These are phyloP conservation scores for Pseudogymnoascus sp. DNA, from an alignment of 2,329 filamentous ascomycete genomes.

Conservation along the genomic window DNA sequence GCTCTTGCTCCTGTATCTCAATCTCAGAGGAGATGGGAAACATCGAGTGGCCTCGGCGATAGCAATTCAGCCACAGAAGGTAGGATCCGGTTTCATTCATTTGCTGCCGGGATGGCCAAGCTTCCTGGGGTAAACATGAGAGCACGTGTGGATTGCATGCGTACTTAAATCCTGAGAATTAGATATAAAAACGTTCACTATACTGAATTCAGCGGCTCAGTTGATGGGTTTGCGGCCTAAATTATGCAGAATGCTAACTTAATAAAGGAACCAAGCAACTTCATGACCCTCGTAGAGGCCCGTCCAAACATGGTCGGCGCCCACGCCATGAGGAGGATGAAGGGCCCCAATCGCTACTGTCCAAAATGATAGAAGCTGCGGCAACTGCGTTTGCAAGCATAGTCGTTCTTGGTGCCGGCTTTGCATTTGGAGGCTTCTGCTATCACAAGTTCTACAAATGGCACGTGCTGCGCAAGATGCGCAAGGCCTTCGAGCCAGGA, in stretches of 20 bases:
- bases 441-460: conserved; percentile 86
- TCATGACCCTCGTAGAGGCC: conserved; percentile 7
- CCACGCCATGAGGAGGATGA: conserved; percentile 14
- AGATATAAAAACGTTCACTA: background rate
- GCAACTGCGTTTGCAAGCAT: conserved; percentile 73
- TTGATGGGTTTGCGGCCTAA: background rate
- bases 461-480: conserved; percentile 86
- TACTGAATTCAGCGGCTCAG: background rate
- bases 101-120: background rate
- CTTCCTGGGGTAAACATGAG: background rate
- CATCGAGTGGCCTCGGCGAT: conserved; percentile 7
- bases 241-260: background rate
- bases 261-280: background rate
- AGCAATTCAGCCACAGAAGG: conserved; percentile 11
- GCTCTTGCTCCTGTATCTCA: background rate
- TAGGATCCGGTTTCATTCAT: background rate
- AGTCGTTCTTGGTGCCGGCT: conserved; percentile 60
- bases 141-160: background rate
- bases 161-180: background rate
- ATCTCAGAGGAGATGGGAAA: conserved; percentile 9
- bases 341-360: conserved; percentile 18
- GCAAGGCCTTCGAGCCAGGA: conserved; percentile 82
- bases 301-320: conserved; percentile 7
- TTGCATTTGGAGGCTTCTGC: conserved; percentile 61
- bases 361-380: conserved; percentile 67